These are phyloP conservation scores for Solanum neorickii DNA, from an alignment of 257 asterid species.

Conservation along the genomic window DNA sequence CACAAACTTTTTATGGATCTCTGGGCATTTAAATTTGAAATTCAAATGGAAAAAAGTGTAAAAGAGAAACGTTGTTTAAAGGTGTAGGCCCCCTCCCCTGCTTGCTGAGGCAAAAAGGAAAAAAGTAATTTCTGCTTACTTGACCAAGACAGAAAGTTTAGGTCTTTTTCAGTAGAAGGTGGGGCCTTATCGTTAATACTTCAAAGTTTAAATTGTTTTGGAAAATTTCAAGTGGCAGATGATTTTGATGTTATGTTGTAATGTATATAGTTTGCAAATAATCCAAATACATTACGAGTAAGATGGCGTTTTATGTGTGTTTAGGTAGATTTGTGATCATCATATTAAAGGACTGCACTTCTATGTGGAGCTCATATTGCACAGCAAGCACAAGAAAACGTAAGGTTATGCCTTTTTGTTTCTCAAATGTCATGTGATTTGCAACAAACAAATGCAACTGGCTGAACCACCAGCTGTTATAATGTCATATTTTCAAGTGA, in stretches of 20 bases:
- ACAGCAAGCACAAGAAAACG: background rate
- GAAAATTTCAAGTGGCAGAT: background rate
- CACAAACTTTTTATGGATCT: background rate
- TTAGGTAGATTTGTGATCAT: background rate
- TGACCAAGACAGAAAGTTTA: background rate
- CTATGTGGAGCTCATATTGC: background rate
- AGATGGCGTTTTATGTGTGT: background rate
- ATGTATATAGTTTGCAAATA: background rate
- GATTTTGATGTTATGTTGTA: background rate
- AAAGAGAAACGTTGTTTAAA: background rate
- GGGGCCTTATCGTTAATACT: background rate
- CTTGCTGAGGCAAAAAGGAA: background rate
- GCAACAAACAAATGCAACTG: background rate
- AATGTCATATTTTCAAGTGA: background rate
- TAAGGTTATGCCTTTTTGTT: background rate
- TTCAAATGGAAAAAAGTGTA: constrained; percentile 35
- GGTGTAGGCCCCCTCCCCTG: background rate
- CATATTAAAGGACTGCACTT: background rate
- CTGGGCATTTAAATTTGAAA: constrained; percentile 39
- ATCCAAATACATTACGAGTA: background rate
- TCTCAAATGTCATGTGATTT: background rate
- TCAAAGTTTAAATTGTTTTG: background rate
- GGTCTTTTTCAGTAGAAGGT: background rate
- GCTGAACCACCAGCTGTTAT: background rate
- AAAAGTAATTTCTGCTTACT: background rate